Evolutionary conservation across 1,284 basidiomycete species (phyloP).

Genomic region (Trichosporon ovoides): DNA sequence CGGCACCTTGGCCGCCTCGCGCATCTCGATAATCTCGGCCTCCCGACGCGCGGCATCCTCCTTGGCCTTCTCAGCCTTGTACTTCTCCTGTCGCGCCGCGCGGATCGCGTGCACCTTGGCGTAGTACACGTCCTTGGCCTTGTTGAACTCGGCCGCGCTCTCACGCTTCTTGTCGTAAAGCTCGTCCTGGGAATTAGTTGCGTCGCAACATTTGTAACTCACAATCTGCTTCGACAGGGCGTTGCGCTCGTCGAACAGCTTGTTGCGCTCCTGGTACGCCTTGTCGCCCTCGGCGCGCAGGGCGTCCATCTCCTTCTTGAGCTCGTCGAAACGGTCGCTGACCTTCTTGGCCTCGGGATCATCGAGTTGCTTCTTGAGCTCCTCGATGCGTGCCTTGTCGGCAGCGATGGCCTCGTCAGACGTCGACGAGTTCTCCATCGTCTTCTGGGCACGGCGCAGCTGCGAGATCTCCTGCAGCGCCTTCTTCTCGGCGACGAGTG

Average conservation of each 20-base stretch:
- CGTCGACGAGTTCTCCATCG: slow-evolving; percentile 78
- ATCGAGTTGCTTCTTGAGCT: slow-evolving; percentile 76
- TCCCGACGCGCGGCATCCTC: slow-evolving; percentile 78
- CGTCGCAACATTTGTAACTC: slow-evolving; percentile 19
- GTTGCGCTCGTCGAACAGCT: slow-evolving; percentile 84
- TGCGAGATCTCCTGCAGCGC: slow-evolving; percentile 81
- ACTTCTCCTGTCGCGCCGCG: slow-evolving; percentile 72
- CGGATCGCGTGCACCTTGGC: slow-evolving; percentile 70
- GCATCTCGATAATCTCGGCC: slow-evolving; percentile 71
- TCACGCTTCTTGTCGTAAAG: slow-evolving; percentile 78
- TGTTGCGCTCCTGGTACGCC: slow-evolving; percentile 71
- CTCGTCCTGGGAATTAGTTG: slow-evolving; percentile 52
- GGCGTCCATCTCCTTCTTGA: slow-evolving; percentile 80
- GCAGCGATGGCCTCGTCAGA: slow-evolving; percentile 76
- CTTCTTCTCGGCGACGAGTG: slow-evolving; percentile 92
- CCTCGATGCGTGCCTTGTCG: slow-evolving; percentile 71
- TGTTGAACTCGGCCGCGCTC: slow-evolving; percentile 63
- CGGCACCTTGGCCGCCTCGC: slow-evolving; percentile 85
- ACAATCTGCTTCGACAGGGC: slow-evolving; percentile 61
- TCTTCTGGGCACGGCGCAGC: slow-evolving; percentile 63
- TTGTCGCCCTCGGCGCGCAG: slow-evolving; percentile 84
- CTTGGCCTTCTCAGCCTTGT: slow-evolving; percentile 71
- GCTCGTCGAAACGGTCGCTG: slow-evolving; percentile 72
- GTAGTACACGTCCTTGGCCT: slow-evolving; percentile 74
- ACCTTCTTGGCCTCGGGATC: slow-evolving; percentile 83